Base-by-base conservation (phyloP, 2,329 filamentous ascomycete genomes). In the Colletotrichum chlorophyti region DNA sequence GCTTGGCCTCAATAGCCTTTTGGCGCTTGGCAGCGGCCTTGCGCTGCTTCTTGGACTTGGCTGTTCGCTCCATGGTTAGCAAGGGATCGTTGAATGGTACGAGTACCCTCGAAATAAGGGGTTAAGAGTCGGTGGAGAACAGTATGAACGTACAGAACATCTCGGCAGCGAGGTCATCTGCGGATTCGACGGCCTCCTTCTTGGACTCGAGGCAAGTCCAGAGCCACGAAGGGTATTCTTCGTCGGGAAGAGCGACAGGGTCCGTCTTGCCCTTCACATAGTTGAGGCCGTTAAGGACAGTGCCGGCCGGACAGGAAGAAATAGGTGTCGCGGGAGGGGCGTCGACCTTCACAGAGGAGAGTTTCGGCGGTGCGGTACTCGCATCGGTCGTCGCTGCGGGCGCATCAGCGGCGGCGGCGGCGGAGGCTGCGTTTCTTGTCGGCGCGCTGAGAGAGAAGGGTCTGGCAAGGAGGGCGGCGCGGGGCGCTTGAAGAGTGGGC, bases 31-130 rank as follows among this genome's bases (percentile, higher is more conserved):
- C 85, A 8, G 91, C 91, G 53, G 89, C 71, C 54, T 86, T 83
- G 60, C 91, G 86, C 72, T 92, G 86, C 71, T 93, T 94, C 74
- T 91, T 93, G 24, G 90, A 93, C 83, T 95, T 95, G 58, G 90
- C 90, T 93, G 61, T 58, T 10, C 11, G 32, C 11, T 43, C 12
- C 12, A 27, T 23, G 17, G 14, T 31, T 40, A 40, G 34, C 23
- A n/a, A n/a, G n/a, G n/a, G n/a, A n/a, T n/a, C n/a, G n/a, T n/a
- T n/a, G n/a, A n/a, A n/a, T n/a, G n/a, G n/a, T n/a, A n/a, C n/a
- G n/a, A n/a, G n/a, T n/a, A n/a, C n/a, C n/a, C n/a, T n/a, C n/a
- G n/a, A n/a, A 49, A 21, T 26, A 14, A 27, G 32, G 35, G 38
- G 19, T 29, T 19, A 10, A 32, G 32, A 29, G 9, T 3, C 14